These are phyloP conservation scores for Neurospora tetraspora DNA, from an alignment of 495 filamentous ascomycete species.

Conservation along the genomic window DNA sequence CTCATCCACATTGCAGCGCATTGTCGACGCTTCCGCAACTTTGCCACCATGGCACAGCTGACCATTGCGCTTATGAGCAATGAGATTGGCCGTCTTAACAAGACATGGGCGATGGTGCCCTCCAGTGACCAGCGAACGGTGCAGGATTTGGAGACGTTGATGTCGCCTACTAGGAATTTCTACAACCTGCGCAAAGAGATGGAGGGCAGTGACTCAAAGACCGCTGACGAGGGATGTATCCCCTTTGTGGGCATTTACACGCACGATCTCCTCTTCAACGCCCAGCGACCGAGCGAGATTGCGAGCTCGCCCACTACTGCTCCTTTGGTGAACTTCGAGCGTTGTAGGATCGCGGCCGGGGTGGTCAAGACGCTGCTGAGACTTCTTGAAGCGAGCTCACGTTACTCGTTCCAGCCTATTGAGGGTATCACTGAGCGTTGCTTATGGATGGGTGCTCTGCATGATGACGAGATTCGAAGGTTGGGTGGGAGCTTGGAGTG, in stretches of 20 bases:
- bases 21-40: constrained; percentile 80
- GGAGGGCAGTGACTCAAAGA: constrained; percentile 46
- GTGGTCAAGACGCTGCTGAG: constrained; percentile 89
- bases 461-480: constrained; percentile 68
- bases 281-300: constrained; percentile 70
- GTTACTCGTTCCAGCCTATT: constrained; percentile 76
- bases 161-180: constrained; percentile 87
- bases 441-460: constrained; percentile 86
- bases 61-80: constrained; percentile 81
- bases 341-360: constrained; percentile 78
- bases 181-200: constrained; percentile 82
- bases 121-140: constrained; percentile 58
- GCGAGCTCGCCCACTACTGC: constrained; percentile 54
- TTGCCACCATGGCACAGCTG: constrained; percentile 92
- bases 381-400: constrained; percentile 82
- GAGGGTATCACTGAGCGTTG: constrained; percentile 83
- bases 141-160: constrained; percentile 70
- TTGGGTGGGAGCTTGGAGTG: constrained; percentile 32
- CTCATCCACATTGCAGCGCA: constrained; percentile 86
- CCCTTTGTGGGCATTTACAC: constrained; percentile 94
- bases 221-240: constrained; percentile 76
- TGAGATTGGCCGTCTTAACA: constrained; percentile 63
- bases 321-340: constrained; percentile 88
- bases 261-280: constrained; percentile 93
- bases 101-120: constrained; percentile 77